Evolutionary conservation across 352 stramenopile species (phyloP).

Genomic region (Phytophthora syringae): DNA sequence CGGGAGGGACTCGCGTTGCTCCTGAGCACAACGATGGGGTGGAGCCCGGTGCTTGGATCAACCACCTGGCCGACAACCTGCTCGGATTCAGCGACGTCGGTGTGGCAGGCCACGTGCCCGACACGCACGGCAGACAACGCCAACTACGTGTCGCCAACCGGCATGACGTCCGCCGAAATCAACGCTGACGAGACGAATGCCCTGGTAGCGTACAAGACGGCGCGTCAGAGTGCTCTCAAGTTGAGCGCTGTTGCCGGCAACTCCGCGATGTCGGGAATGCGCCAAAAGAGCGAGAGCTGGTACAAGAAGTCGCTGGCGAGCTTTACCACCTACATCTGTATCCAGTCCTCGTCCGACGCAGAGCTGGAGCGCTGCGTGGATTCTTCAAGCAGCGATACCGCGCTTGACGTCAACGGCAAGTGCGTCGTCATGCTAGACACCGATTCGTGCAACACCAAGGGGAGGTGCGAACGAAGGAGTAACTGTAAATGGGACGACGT

Average conservation of each 20-base stretch:
- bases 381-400: conserved; percentile 49
- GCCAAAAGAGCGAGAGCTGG: conserved; percentile 70
- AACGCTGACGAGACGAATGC: conserved; percentile 68
- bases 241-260: conserved; percentile 63
- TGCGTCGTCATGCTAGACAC: conserved; percentile 61
- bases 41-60: conserved; percentile 16
- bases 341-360: conserved; percentile 46
- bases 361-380: conserved; percentile 72
- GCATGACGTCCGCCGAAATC: conserved; percentile 61
- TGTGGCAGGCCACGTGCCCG: conserved; percentile 68
- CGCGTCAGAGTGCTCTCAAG: conserved; percentile 74
- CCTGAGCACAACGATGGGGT: conserved; percentile 22
- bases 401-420: conserved; percentile 53
- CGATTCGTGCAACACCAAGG: conserved; percentile 62
- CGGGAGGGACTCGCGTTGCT: conserved; percentile 29
- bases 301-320: conserved; percentile 73
- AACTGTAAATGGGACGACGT: conserved; percentile 88
- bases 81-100: conserved; percentile 49
- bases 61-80: conserved; percentile 46
- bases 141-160: conserved; percentile 61
- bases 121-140: conserved; percentile 57
- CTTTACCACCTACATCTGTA: conserved; percentile 78
- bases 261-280: conserved; percentile 72
- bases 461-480: conserved; percentile 70
- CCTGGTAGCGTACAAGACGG: conserved; percentile 68